Base-by-base conservation (phyloP, 2,329 filamentous ascomycete species). In the Colletotrichum eleusines region DNA sequence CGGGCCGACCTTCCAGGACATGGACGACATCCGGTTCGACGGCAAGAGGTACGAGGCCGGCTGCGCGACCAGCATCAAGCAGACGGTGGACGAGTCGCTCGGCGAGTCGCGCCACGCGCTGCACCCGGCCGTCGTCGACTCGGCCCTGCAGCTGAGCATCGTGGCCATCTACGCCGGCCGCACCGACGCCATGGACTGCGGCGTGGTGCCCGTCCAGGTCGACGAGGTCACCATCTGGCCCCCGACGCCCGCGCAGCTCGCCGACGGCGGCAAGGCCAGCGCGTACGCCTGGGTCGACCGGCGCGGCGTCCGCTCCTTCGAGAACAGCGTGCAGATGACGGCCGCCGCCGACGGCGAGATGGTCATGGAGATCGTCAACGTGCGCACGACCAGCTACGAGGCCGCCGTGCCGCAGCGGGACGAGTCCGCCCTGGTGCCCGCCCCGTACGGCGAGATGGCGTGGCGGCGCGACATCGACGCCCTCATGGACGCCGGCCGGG, bases 81-180 rank as follows among this genome's bases (percentile, higher is more conserved):
- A 73, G 61, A 58, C 69, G 20, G 18, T 53, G 2, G 35, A 74
- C 75, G 1, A 74, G 5, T 8, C 73, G 23, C 63, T 61, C 46
- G 77, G 75, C 23, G 83, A 85, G 73, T 82, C 80, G 1, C 77
- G 80, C 0, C 78, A 83, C 48, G 71, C 78, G 14, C 69, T 84
- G 23, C 83, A 85, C 68, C 83, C 83, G 0, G 75, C 80, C 0
- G 76, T 76, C 18, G 76, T 85, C 18, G 83, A 85, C 70, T 75
- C 76, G n/a, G 72, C 69, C 23, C 70, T 83, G 5, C 81, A 82
- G 53, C 76, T 81, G 8, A 70, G 73, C 20, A 79, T 79, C 40
- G 75, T 73, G 2, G 74, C 77, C 33, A 77, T 79, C 53, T 74
- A 78, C 48, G 74, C 75, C 1, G 79, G 80, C 3, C 74, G 74